A percentile compares a stretch with the other conserved stretches of the same genome.
Evolutionary conservation across 148 eudicot genomes (phyloP).

Genomic region (Dianthus caryophyllus): DNA sequence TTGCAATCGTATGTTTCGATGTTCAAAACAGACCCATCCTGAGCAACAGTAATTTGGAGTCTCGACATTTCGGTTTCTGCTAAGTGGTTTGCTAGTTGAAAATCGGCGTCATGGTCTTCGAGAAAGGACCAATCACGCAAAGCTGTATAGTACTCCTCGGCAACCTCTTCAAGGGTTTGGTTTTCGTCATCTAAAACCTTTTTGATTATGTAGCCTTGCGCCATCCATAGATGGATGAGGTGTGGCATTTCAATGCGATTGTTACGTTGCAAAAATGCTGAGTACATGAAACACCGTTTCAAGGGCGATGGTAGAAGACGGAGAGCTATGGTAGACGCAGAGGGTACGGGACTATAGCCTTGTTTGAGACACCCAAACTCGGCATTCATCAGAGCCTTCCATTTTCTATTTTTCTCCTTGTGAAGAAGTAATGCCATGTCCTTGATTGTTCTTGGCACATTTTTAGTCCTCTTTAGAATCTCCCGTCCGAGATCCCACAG

Average conservation of each 20-base stretch:
- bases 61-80: conserved; percentile 3
- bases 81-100: not conserved
- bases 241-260: not conserved
- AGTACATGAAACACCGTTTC: conserved; percentile 10
- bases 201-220: conserved; percentile 6
- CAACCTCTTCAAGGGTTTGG: conserved; percentile 11
- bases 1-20: not conserved
- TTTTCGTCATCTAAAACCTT: not conserved
- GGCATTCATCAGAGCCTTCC: conserved; percentile 15
- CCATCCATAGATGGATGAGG: conserved; percentile 8
- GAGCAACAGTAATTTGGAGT: not conserved
- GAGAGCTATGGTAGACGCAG: not conserved
- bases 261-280: not conserved
- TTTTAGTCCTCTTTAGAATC: conserved; percentile 4
- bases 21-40: not conserved
- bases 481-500: not conserved
- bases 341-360: not conserved
- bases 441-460: conserved; percentile 4
- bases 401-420: not conserved
- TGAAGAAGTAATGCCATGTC: not conserved
- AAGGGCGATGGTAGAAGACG: not conserved
- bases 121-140: conserved; percentile 7
- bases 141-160: not conserved
- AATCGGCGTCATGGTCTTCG: not conserved
- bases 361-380: not conserved